Evolutionary conservation across 2,329 filamentous ascomycete species (phyloP), one percentile per base, ranked within the genome.

Genomic region (Exserohilum rostratum): DNA sequence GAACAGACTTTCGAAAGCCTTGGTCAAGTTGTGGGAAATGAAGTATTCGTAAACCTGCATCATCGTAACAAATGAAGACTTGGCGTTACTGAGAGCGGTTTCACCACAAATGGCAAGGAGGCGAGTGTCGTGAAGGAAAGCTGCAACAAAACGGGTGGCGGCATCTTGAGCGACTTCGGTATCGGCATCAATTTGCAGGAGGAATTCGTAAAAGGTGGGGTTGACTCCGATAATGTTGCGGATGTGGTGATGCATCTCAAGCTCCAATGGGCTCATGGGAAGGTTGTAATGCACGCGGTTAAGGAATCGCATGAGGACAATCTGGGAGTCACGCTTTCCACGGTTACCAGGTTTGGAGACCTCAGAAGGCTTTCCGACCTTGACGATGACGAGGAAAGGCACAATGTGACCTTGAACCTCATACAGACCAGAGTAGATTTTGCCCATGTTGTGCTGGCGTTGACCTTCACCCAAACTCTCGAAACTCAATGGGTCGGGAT

Each of bases 41-140:
- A 93, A 99, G 83, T 99, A 99, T 78, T 99, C 93, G 82, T 98
- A 99, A 30, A 99, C 93, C 78, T 99, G 95, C 74, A 99, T 99
- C 93, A 98, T 98, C 46, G 95, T 99, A 64, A 96, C 87, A 71
- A 96, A 91, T 1, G 93, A 97, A 6, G 89, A 84, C 76, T 97
- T 97, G 56, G 92, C 90, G 72, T 99, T 99, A 60, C 89, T 93
- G 43, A 99, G 82, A 13, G 90, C 90, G 0, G 95, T 99, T 78
- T 99, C 95, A 78, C 95, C 95, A 71, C 95, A 99, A 44, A 95
- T 86, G 50, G 90, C 95, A 69, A 97, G 93, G n/a, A 98, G 82
- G 51, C 91, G 88, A 22, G 93, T 96, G 73, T 99, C 95, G 68
- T 95, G 86, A 38, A 97, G 77, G 81, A 97, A 97, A 5, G 92